A percentile compares a stretch with the other conserved stretches of the same genome.
These are phyloP conservation scores for Malbranchea zuffiana DNA, from an alignment of 2,329 filamentous ascomycete genomes.

Conservation along the genomic window DNA sequence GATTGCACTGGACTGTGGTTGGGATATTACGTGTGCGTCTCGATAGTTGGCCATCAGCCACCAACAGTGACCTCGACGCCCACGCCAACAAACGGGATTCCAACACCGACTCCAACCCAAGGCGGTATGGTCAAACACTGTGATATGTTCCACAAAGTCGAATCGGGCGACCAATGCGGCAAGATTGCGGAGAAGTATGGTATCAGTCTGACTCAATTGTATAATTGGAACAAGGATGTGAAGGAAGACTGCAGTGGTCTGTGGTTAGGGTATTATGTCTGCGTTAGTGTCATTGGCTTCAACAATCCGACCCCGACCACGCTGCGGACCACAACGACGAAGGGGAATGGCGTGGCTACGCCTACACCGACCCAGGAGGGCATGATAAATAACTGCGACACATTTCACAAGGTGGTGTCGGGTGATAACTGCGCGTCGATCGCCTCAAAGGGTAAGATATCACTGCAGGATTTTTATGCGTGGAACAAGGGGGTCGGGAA, in stretches of 20 bases:
- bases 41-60: neutral
- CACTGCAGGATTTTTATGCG: constrained; percentile 7
- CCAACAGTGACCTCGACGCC: constrained; percentile 10
- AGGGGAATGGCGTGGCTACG: neutral
- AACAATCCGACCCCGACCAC: neutral
- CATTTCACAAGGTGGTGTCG: constrained; percentile 1
- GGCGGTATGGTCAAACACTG: neutral
- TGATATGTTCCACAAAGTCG: neutral
- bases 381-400: constrained; percentile 1
- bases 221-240: constrained; percentile 5
- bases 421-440: constrained; percentile 6
- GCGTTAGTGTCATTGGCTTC: neutral
- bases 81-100: neutral
- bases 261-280: neutral
- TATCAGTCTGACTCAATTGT: neutral
- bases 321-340: neutral
- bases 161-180: neutral
- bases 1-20: constrained; percentile 10
- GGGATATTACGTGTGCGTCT: constrained; percentile 13
- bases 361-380: constrained; percentile 2
- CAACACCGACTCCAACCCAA: constrained; percentile 2
- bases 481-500: constrained; percentile 10
- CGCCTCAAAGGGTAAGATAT: neutral
- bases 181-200: neutral
- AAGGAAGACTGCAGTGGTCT: constrained; percentile 1